A percentile compares a stretch with the other conserved stretches of the same genome.
Evolutionary conservation across 2,329 filamentous ascomycete genomes (phyloP).

Genomic region (Dothistroma septosporum): DNA sequence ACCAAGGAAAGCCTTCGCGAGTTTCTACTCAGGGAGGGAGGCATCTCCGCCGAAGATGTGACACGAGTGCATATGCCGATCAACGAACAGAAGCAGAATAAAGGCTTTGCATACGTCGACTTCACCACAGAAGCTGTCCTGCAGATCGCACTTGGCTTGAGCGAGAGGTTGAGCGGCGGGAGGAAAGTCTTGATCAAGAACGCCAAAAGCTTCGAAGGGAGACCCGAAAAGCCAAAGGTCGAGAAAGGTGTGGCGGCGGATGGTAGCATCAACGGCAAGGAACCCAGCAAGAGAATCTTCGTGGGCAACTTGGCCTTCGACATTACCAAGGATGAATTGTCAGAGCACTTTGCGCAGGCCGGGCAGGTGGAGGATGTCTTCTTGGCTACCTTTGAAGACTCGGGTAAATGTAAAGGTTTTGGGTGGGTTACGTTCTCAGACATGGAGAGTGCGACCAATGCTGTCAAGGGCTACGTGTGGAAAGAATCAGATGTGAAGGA

Average conservation of each 20-base stretch:
- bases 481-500: conserved; percentile 55
- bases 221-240: conserved; percentile 55
- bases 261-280: conserved; percentile 42
- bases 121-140: conserved; percentile 67
- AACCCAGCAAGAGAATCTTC: conserved; percentile 77
- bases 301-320: conserved; percentile 59
- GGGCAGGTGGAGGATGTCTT: conserved; percentile 79
- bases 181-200: conserved; percentile 91
- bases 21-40: conserved; percentile 71
- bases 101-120: conserved; percentile 95
- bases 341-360: conserved; percentile 78
- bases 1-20: conserved; percentile 69
- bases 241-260: conserved; percentile 38
- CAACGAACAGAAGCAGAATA: conserved; percentile 63
- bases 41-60: conserved; percentile 61
- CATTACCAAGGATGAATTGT: conserved; percentile 68
- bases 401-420: conserved; percentile 96
- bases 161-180: conserved; percentile 73
- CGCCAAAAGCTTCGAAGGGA: conserved; percentile 82
- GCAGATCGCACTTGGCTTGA: conserved; percentile 74
- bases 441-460: conserved; percentile 66
- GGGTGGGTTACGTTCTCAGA: conserved; percentile 91
- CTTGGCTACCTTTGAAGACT: conserved; percentile 92
- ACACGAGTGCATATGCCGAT: conserved; percentile 79
- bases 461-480: conserved; percentile 75